These are phyloP conservation scores for Priceomyces carsonii DNA, from an alignment of 805 yeast species.

Conservation along the genomic window DNA sequence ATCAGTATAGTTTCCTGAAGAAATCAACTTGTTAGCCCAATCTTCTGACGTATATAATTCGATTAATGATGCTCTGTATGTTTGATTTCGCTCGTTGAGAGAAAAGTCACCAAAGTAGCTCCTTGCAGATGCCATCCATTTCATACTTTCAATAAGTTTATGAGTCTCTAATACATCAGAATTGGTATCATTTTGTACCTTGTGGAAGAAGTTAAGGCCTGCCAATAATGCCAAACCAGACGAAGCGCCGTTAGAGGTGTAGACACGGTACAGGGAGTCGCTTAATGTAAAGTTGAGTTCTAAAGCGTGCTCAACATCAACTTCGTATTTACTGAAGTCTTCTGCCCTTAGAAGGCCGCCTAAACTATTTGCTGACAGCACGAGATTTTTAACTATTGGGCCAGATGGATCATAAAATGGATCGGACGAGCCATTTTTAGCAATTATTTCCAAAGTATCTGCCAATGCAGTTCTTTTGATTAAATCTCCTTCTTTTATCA, in stretches of 20 bases:
- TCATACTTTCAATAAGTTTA: conserved; percentile 80
- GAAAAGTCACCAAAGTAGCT: conserved; percentile 76
- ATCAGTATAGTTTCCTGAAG: conserved; percentile 50
- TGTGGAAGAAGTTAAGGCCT: conserved; percentile 67
- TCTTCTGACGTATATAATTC: conserved; percentile 45
- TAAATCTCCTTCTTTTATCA: conserved; percentile 56
- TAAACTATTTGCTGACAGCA: conserved; percentile 43
- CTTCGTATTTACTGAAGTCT: conserved; percentile 70
- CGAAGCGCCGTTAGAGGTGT: conserved; percentile 67
- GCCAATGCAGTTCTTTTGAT: conserved; percentile 65
- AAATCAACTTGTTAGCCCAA: conserved; percentile 57
- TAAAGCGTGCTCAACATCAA: conserved; percentile 48
- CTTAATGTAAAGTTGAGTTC: conserved; percentile 20
- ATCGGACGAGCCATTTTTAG: conserved; percentile 73
- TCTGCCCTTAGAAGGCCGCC: conserved; percentile 68
- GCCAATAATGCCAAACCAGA: conserved; percentile 81
- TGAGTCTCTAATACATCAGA: conserved; percentile 49
- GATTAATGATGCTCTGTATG: conserved; percentile 25
- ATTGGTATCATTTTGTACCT: conserved; percentile 19
- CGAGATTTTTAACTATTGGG: conserved; percentile 64
- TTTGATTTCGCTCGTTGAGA: conserved; percentile 16
- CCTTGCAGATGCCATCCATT: conserved; percentile 88
- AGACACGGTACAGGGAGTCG: conserved; percentile 22
- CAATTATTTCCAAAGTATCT: conserved; percentile 64
- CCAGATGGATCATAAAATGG: conserved; percentile 85